Evolutionary conservation across 1,284 basidiomycete species (phyloP).

Genomic region (Cryptococcus sp.): DNA sequence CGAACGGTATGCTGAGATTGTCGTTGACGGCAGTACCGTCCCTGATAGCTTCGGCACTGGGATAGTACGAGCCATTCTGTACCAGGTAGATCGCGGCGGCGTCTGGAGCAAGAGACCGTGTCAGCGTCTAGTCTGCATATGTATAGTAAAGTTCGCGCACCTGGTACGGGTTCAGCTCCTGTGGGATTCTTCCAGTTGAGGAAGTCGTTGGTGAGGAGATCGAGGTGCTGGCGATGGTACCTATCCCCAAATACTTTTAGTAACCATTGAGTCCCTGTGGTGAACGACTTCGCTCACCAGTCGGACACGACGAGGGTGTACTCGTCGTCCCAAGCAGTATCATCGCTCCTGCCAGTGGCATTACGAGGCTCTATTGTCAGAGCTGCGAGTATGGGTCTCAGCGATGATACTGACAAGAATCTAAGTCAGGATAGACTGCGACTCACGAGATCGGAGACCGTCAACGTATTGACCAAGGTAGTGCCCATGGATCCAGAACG

Average conservation of each 20-base stretch:
- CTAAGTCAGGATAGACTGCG: background rate
- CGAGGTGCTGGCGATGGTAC: slow-evolving; percentile 68
- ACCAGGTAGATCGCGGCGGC: slow-evolving; percentile 78
- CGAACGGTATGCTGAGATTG: slow-evolving; percentile 80
- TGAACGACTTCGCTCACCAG: slow-evolving; percentile 62
- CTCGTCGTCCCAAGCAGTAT: slow-evolving; percentile 78
- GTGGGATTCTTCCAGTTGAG: slow-evolving; percentile 71
- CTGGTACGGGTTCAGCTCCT: slow-evolving; percentile 83
- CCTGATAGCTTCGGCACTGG: slow-evolving; percentile 43
- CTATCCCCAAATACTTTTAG: slow-evolving; percentile 1
- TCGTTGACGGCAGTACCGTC: slow-evolving; percentile 69
- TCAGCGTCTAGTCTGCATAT: background rate
- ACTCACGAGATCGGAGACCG: slow-evolving; percentile 48
- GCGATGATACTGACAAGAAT: background rate
- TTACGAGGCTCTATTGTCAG: slow-evolving; percentile 68
- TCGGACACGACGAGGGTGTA: slow-evolving; percentile 81
- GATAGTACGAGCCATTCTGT: slow-evolving; percentile 70
- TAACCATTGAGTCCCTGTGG: background rate
- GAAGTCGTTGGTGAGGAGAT: slow-evolving; percentile 66
- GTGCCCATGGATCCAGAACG: slow-evolving; percentile 80
- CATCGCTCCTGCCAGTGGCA: slow-evolving; percentile 54
- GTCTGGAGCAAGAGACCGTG: slow-evolving; percentile 56
- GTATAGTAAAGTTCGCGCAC: slow-evolving; percentile 50
- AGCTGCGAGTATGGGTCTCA: slow-evolving; percentile 46
- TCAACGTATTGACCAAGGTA: slow-evolving; percentile 77